Evolutionary conservation across 23 red algal species (phyloP).

Genomic region (Cyanidium caldarium): DNA sequence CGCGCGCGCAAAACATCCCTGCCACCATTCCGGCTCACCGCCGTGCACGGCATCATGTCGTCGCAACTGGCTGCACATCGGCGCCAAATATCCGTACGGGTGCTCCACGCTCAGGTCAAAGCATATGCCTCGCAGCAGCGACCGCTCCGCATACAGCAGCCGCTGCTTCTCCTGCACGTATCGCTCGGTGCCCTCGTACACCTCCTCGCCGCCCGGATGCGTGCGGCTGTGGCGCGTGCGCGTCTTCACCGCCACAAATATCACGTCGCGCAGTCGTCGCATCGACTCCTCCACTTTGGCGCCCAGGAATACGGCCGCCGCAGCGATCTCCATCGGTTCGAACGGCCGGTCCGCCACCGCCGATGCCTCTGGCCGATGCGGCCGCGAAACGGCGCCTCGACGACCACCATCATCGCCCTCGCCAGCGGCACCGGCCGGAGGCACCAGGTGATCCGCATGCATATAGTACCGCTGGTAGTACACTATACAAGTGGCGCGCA

Average conservation of each 20-base stretch:
- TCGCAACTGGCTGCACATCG: not conserved
- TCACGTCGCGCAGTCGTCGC: constrained; percentile 4
- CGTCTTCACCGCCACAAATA: constrained; percentile 14
- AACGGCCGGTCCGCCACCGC: not conserved
- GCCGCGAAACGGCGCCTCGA: not conserved
- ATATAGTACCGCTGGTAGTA: not conserved
- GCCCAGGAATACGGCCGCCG: constrained; percentile 16
- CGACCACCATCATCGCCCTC: not conserved
- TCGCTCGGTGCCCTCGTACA: constrained; percentile 14
- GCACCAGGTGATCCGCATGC: not conserved
- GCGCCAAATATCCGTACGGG: constrained; percentile 7
- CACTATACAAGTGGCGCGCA: not conserved
- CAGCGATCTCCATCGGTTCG: constrained; percentile 6
- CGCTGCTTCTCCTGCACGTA: constrained; percentile 24
- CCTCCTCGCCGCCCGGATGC: constrained; percentile 18
- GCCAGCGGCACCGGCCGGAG: not conserved
- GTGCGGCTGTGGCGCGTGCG: constrained; percentile 5
- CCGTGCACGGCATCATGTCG: not conserved
- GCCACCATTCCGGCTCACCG: not conserved
- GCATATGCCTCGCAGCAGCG: not conserved
- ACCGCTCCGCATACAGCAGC: constrained; percentile 11
- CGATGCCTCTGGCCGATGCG: not conserved
- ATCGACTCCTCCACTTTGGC: constrained; percentile 17
- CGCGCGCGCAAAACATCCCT: not conserved
- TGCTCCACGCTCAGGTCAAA: constrained; percentile 17